Percentiles rank a stretch among this genome's conserved stretches.
Conservation (phyloP, 1,139 yeast genomes). For the Hansenula sp. region DNA sequence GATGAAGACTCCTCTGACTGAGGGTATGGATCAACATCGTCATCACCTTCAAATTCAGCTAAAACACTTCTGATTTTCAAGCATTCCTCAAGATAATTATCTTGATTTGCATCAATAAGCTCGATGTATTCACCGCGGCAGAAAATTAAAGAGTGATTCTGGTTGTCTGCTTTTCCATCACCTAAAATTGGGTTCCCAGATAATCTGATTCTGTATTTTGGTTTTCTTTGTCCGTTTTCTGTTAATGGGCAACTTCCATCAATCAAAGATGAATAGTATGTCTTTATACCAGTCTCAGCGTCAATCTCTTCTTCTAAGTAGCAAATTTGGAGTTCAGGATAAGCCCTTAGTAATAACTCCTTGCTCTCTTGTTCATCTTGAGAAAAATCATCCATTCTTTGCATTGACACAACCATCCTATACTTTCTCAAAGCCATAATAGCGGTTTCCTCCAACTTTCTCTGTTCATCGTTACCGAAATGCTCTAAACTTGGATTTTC, state of each 20-base stretch:
- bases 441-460: constrained; percentile 52
- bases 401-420: constrained; percentile 72
- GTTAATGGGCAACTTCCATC: constrained; percentile 70
- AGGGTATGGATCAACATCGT: constrained; percentile 35
- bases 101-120: constrained; percentile 74
- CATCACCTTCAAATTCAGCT: constrained; percentile 65
- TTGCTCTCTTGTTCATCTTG: constrained; percentile 68
- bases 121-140: constrained; percentile 72
- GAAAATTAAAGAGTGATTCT: constrained; percentile 66
- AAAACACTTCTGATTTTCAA: constrained; percentile 64
- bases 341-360: constrained; percentile 66
- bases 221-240: constrained; percentile 66
- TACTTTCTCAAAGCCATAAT: constrained; percentile 73
- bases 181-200: constrained; percentile 77
- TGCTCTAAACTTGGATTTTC: constrained; percentile 70
- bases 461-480: constrained; percentile 59
- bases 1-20: constrained; percentile 61
- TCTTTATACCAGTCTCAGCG: constrained; percentile 54
- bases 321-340: constrained; percentile 71
- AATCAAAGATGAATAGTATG: constrained; percentile 64
- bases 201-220: constrained; percentile 64
- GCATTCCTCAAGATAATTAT: constrained; percentile 72
- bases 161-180: constrained; percentile 77
- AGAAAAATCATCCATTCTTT: constrained; percentile 62
- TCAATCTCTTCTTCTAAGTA: constrained; percentile 69